Base-by-base conservation (phyloP, 352 stramenopile genomes). In the Globisporangium middletonii region DNA sequence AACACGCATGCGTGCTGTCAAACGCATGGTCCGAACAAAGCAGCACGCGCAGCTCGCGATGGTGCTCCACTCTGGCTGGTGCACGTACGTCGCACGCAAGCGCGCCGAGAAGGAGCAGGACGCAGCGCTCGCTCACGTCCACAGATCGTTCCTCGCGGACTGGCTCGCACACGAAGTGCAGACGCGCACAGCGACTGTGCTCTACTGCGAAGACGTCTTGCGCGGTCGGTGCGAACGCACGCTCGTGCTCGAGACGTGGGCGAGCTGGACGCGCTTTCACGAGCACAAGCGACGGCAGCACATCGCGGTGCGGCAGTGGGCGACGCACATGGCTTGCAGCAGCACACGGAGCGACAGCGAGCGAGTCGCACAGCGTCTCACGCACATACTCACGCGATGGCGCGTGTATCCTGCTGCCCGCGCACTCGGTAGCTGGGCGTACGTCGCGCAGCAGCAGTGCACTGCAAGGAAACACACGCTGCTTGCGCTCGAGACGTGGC, bases 401-500 rank as follows among this genome's bases (percentile, higher is more conserved):
- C 18, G 48, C 4, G 50, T 2, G 5, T 27, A 79, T 13, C 16
- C 60, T 41, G 3, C 64, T 23, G 56, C 52, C 3, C 57, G 50
- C 19, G 45, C 49, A 0, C 65, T 79, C n/a, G 50, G 66, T 4
- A 26, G 35, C 4, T 78, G 65, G 69, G 30, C 15, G 13, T 11
- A n/a, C 2, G 42, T 46, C 2, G 59, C 50, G 23, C 26, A 54
- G 27, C 18, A 6, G 6, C 53, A 50, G 18, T 50, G 62, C 9
- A 53, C 47, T 35, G 23, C 53, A n/a, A 68, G 72, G 0, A 15
- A 50, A 26, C 35, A 68, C 8, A 62, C 58, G 2, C 19, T 79
- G 0, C 26, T 58, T 2, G 70, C 70, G 12, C 69, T 82, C 2
- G 51, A 75, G 2, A 65, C 35, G 46, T 82, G 72, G 72, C 60